Evolutionary conservation across 495 filamentous ascomycete species (phyloP).

Genomic region (Penicillium silybi): DNA sequence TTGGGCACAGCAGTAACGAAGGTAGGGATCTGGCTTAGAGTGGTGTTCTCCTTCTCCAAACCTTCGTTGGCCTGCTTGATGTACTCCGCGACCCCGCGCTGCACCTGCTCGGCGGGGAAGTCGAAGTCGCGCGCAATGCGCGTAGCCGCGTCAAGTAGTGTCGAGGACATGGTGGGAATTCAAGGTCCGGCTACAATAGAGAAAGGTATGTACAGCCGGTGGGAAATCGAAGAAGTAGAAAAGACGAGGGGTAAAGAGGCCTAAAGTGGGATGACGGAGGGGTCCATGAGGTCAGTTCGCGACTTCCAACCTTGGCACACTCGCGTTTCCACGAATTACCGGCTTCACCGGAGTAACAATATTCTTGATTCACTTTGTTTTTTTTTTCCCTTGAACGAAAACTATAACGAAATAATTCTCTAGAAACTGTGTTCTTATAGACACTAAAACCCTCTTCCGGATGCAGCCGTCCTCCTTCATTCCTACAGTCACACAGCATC

Average conservation of each 20-base stretch:
- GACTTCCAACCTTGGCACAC: neutral
- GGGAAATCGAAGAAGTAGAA: constrained; percentile 3
- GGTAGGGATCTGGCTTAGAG: constrained; percentile 91
- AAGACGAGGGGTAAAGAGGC: constrained; percentile 6
- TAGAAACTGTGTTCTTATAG: neutral
- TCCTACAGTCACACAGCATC: constrained; percentile 1
- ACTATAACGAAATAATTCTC: no score
- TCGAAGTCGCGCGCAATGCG: constrained; percentile 83
- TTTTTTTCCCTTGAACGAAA: constrained; percentile 1
- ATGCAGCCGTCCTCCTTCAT: constrained; percentile 6
- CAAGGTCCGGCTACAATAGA: neutral
- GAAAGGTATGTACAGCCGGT: constrained; percentile 3
- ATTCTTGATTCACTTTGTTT: neutral
- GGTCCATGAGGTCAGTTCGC: constrained; percentile 39
- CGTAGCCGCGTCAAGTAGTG: constrained; percentile 68
- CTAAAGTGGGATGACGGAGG: constrained; percentile 10
- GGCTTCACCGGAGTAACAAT: constrained; percentile 25
- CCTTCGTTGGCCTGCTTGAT: constrained; percentile 84
- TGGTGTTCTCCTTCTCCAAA: constrained; percentile 70
- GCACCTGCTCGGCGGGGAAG: constrained; percentile 73
- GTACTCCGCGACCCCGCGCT: constrained; percentile 77
- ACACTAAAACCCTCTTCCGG: neutral
- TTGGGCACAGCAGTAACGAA: constrained; percentile 95
- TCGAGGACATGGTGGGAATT: constrained; percentile 33
- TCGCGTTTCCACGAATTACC: constrained; percentile 13